Conservation (phyloP, 257 asterid species). For the Solanum medicagineum region DNA sequence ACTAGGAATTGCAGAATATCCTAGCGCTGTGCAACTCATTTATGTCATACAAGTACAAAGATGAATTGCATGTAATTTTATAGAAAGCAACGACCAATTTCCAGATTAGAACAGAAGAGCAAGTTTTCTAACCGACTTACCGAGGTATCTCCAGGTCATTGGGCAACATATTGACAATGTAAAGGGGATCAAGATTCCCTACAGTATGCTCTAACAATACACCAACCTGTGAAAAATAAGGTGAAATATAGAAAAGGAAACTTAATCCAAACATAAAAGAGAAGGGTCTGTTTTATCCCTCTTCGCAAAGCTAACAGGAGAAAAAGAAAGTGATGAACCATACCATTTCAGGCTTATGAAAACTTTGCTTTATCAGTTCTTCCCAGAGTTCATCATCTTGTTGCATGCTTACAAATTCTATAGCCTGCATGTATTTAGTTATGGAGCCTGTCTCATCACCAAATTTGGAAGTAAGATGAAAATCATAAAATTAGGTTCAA, state of each 20-base stretch:
- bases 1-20: neutral
- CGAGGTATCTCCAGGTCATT: slow-evolving; percentile 94
- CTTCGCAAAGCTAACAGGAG: neutral
- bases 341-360: slow-evolving; percentile 98
- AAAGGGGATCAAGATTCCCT: slow-evolving; percentile 97
- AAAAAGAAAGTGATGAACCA: neutral
- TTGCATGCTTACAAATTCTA: slow-evolving; percentile 89
- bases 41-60: neutral
- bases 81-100: neutral
- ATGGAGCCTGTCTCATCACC: slow-evolving; percentile 9
- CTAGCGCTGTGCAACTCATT: neutral
- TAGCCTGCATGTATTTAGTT: slow-evolving; percentile 51
- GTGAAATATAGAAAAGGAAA: neutral
- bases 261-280: neutral
- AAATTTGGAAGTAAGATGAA: slow-evolving; percentile 5
- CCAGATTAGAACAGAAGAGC: neutral
- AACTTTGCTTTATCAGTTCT: slow-evolving; percentile 80
- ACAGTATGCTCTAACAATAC: slow-evolving; percentile 94
- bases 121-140: slow-evolving; percentile 21
- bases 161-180: slow-evolving; percentile 84
- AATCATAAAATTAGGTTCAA: neutral
- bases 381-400: slow-evolving; percentile 99
- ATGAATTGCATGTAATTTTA: neutral
- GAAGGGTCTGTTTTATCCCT: neutral
- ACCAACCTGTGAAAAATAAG: slow-evolving; percentile 58